Percentiles rank a stretch among this genome's conserved stretches.
phyloP scores from a whole-genome alignment of 257 asterid genomes.

The Marsdenia floribunda region DNA sequence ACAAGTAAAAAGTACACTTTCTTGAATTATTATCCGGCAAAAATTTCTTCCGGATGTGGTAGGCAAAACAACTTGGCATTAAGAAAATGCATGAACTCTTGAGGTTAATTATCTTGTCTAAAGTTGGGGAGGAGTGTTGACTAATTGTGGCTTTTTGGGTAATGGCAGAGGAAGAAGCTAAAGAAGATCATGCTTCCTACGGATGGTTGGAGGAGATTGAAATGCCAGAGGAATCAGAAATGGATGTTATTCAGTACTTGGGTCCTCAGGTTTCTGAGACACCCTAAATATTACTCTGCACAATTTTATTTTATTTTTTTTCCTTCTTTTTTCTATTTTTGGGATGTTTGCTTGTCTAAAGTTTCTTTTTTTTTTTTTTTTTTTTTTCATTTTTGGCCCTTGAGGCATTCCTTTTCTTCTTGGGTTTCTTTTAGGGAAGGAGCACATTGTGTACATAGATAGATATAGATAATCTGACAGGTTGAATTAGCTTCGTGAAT shows the following conservation, averaged over 20 bases:
- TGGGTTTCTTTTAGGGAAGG: neutral
- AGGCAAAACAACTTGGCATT: neutral
- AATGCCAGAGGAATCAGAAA: slow-evolving; percentile 60
- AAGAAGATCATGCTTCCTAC: slow-evolving; percentile 27
- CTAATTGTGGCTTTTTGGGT: neutral
- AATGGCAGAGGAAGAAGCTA: slow-evolving; percentile 31
- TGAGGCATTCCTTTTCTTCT: neutral
- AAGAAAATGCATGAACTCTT: neutral
- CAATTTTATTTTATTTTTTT: neutral
- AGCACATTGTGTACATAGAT: neutral
- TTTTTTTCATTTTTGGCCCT: no score
- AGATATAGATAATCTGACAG: neutral
- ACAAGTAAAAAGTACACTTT: neutral
- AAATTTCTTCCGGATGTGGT: neutral
- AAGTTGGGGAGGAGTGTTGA: neutral
- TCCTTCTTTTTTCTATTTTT: neutral
- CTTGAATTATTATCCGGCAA: no score
- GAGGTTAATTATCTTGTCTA: no score
- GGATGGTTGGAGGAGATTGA: slow-evolving; percentile 65
- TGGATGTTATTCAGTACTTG: slow-evolving; percentile 63
- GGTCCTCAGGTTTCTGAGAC: slow-evolving; percentile 50
- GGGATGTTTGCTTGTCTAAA: neutral
- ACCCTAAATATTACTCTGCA: neutral
- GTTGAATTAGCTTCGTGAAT: neutral
- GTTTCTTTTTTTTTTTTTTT: neutral